phyloP scores from a whole-genome alignment of 2,329 filamentous ascomycete species.

The Parastagonospora nodorum region DNA sequence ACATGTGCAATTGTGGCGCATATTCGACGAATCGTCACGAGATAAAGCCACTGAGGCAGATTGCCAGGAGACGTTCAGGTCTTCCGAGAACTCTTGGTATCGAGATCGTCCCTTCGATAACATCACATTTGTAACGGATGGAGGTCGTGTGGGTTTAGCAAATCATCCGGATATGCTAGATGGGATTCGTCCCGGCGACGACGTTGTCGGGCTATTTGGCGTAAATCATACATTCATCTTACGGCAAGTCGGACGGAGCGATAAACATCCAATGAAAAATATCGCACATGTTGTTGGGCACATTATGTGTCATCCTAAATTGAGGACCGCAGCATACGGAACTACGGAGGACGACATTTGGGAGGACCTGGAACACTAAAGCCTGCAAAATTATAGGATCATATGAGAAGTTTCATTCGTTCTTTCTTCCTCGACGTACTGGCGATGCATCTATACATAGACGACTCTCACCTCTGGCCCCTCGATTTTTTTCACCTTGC shows the following conservation, averaged over 20 bases:
- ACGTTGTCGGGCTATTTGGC: constrained; percentile 1
- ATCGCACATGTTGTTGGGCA: not conserved
- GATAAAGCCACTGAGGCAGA: no score
- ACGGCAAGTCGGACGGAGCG: not conserved
- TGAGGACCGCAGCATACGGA: not conserved
- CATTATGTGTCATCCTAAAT: not conserved
- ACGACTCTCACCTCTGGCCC: constrained; percentile 18
- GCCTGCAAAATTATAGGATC: no score
- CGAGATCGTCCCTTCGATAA: not conserved
- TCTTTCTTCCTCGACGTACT: no score
- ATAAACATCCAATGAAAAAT: not conserved
- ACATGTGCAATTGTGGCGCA: no score
- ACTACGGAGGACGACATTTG: no score
- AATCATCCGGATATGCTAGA: not conserved
- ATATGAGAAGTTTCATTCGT: no score
- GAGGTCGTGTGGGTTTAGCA: not conserved
- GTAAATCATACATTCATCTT: constrained; percentile 1
- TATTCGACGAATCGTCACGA: no score
- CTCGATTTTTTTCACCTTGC: constrained; percentile 42
- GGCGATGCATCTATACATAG: not conserved
- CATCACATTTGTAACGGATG: not conserved
- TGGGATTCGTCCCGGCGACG: not conserved
- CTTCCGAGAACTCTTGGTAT: no score
- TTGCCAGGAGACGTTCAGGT: no score
- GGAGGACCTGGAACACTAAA: no score